Base-by-base conservation (phyloP, 202 grass and related monocot genomes). In the Setaria viridis region DNA sequence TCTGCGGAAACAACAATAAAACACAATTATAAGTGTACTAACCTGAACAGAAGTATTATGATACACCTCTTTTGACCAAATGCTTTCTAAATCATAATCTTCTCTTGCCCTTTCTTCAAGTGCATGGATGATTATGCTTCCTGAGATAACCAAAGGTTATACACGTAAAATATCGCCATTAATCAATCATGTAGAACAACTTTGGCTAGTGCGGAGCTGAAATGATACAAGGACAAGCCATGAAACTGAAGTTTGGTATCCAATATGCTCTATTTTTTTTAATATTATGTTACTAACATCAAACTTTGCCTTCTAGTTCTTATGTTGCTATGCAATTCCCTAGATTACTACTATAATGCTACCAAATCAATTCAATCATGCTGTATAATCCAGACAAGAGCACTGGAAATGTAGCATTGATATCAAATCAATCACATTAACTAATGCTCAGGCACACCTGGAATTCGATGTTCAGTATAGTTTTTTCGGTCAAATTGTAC, bases 51-150 rank as follows among this genome's bases (percentile, higher is more conserved):
- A 92, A 72, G 74, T 74, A 74, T 92, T 93, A 53, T 85, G 69
- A 68, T 89, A 76, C 70, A 89, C 84, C 55, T 89, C 91, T 85
- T 87, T 95, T 56, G 89, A 93, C 93, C 93, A 98, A 83, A 95
- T 87, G 56, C 89, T 89, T 88, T 98, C 95, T 85, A 98, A 87
- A 91, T 98, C 91, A 87, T 98, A 98, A 33, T 98, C 95, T 56
- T 87, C 89, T 70, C 95, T 98, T 53, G 95, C 95, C 79, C 91
- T 98, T 85, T 98, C 95, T 87, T 98, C 95, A 84, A 98, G 93
- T 17, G 91, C 93, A 47, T 98, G 95, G 82, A 98, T 84, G 78
- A 98, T 89, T 50, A 98, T 91, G 62, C 84, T 93, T 87, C 95
- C 95, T 98, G 80, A 62, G 19, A 81, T 32, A 79, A 74, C 35